Conservation (phyloP, 2,329 filamentous ascomycete species). For the Ascochyta pisi region DNA sequence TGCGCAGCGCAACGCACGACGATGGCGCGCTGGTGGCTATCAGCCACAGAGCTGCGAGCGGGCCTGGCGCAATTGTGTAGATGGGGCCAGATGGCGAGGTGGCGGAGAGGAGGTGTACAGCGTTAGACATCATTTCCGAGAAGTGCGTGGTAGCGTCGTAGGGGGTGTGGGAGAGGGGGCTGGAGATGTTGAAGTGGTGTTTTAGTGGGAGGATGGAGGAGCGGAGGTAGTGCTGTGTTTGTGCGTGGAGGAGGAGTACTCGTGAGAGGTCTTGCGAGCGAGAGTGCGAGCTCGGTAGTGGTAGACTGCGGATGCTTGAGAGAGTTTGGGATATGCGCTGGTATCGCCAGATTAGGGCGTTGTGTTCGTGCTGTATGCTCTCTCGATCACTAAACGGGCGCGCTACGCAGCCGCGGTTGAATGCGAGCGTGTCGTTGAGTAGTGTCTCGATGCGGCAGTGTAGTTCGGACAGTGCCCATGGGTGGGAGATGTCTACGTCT, state of each 20-base stretch:
- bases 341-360: constrained; percentile 18
- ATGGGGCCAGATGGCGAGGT: constrained; percentile 24
- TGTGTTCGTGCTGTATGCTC: constrained; percentile 13
- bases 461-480: constrained; percentile 17
- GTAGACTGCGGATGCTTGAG: constrained; percentile 6
- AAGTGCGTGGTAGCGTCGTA: constrained; percentile 26
- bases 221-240: constrained; percentile 25
- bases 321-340: constrained; percentile 12
- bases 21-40: constrained; percentile 32
- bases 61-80: constrained; percentile 35
- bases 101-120: constrained; percentile 15
- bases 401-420: constrained; percentile 29
- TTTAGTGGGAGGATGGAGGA: constrained; percentile 19
- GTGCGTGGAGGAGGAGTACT: constrained; percentile 20
- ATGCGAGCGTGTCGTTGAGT: constrained; percentile 34
- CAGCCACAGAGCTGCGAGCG: constrained; percentile 37
- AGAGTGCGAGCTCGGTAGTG: not conserved
- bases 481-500: constrained; percentile 5
- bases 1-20: constrained; percentile 27
- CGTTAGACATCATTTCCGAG: constrained; percentile 26
- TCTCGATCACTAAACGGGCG: constrained; percentile 20
- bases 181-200: constrained; percentile 15
- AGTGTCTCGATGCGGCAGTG: constrained; percentile 31
- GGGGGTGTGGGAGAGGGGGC: constrained; percentile 24
- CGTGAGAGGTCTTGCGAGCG: constrained; percentile 13